Evolutionary conservation across 192 early-diverging fungal species (phyloP).

Genomic region (Coemansia sp.): DNA sequence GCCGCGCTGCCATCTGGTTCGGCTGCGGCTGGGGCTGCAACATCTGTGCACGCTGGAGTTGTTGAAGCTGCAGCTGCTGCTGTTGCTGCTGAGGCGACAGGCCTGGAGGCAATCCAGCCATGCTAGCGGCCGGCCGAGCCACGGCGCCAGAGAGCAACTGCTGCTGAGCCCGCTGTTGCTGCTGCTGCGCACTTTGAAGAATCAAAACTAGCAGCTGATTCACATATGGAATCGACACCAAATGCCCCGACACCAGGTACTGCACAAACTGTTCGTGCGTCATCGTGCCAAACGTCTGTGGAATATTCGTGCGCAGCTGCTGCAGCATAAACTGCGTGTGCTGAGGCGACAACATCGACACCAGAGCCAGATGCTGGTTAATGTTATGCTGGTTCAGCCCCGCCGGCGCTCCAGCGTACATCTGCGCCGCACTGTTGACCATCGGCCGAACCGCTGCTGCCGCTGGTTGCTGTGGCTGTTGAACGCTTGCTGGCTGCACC

Average conservation of each 20-base stretch:
- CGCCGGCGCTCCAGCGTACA: conserved; percentile 5
- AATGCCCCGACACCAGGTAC: conserved; percentile 18
- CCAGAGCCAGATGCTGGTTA: conserved; percentile 26
- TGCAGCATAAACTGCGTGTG: conserved; percentile 24
- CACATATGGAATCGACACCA: conserved; percentile 18
- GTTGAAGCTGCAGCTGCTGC: background rate
- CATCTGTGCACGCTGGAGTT: conserved; percentile 6
- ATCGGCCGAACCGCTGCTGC: conserved; percentile 1
- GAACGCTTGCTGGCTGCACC: background rate
- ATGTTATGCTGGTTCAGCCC: conserved; percentile 4
- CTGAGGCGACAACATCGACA: conserved; percentile 19
- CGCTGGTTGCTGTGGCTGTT: conserved; percentile 13
- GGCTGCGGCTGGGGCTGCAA: conserved; percentile 13
- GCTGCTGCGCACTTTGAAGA: conserved; percentile 16
- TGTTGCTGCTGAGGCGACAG: conserved; percentile 26
- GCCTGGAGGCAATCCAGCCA: conserved; percentile 17
- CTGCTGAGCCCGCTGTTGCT: conserved; percentile 19
- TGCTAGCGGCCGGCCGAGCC: background rate
- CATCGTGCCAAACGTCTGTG: conserved; percentile 29
- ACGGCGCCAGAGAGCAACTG: conserved; percentile 10
- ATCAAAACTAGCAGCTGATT: conserved; percentile 23
- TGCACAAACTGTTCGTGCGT: conserved; percentile 28
- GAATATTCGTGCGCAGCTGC: conserved; percentile 23
- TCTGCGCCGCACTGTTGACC: conserved; percentile 8
- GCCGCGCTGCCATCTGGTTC: conserved; percentile 14